Conservation (phyloP, 768 basidiomycete species). For the Trametes cingulata region DNA sequence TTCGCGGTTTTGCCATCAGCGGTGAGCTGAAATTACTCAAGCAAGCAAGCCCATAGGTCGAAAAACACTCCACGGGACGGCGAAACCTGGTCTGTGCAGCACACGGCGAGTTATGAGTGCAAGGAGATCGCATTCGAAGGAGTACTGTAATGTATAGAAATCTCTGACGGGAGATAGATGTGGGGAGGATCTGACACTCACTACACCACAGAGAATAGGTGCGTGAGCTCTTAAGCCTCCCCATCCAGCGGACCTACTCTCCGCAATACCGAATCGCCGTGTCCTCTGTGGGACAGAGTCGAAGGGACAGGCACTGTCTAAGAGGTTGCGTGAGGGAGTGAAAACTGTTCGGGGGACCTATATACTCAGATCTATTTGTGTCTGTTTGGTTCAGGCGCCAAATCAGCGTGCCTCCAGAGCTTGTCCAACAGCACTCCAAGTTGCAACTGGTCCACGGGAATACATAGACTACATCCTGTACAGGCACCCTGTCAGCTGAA, state of each 20-base stretch:
- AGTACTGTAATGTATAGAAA: no score
- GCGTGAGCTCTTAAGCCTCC: conserved; percentile 62
- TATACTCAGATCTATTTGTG: conserved; percentile 22
- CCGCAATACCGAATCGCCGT: conserved; percentile 73
- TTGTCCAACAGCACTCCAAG: neutral
- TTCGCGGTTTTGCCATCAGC: no score
- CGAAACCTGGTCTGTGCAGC: no score
- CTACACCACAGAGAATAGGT: conserved; percentile 47
- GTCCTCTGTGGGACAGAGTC: conserved; percentile 40
- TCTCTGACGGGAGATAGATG: conserved; percentile 33
- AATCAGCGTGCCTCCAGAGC: neutral
- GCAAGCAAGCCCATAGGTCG: no score
- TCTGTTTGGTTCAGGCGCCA: conserved; percentile 13
- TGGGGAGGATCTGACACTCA: conserved; percentile 66
- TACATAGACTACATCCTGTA: no score
- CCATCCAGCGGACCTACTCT: conserved; percentile 47
- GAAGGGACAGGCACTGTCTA: conserved; percentile 74
- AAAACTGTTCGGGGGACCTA: conserved; percentile 3
- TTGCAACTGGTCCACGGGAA: no score
- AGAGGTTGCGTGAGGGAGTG: conserved; percentile 50
- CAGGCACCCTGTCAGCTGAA: no score
- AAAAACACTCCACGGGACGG: no score
- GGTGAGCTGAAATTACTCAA: no score
- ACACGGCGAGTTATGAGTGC: no score
- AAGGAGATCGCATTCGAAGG: no score